Evolutionary conservation across 768 basidiomycete genomes (phyloP), one percentile per base, ranked within the genome.

Genomic region (Leccinum uliginosum): DNA sequence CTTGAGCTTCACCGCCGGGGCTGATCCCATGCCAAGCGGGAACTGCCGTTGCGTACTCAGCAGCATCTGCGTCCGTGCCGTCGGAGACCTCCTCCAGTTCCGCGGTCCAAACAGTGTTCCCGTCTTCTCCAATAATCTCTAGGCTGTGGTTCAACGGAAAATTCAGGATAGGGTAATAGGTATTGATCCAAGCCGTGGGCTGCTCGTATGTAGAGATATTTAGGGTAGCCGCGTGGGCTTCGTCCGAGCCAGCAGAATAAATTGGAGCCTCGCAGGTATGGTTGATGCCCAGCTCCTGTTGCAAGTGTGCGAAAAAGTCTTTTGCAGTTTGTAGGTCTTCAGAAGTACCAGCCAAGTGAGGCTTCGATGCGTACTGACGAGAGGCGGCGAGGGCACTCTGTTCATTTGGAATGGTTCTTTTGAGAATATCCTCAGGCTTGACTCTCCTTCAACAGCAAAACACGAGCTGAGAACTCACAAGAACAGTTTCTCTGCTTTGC

Each of bases 81-180:
- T 89, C 82, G n/a, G 79, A 81, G 30, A 83, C 76, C 65, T 92
- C 90, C 59, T 82, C 78, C 7, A 91, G 71, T 51, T 83, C 76
- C 4, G 89, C 89, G 17, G 76, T 71, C 84, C 86, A 85, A 11
- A 75, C 63, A 3, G 76, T 69, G 5, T 71, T 67, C 15, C 80
- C 82, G 40, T 81, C 77, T 6, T 78, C 78, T 47, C 75, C 79
- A 24, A 85, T 62, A 21, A 87, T 78, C 51, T 83, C 77, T 19
- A 89, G 71, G 52, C 78, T 76, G 35, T 80, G 74, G 43, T 81
- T 76, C 26, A 87, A 71, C 17, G 87, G 86, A 6, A 76, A 80
- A 72, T 89, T 89, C 75, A 91, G 76, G 30, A 86, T 73, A 14
- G 90, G 88, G 70, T 85, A 91, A 73, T 92, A 92, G 32, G 76